Conservation (phyloP, 805 yeast species). For the Teunomyces gatunensis region DNA sequence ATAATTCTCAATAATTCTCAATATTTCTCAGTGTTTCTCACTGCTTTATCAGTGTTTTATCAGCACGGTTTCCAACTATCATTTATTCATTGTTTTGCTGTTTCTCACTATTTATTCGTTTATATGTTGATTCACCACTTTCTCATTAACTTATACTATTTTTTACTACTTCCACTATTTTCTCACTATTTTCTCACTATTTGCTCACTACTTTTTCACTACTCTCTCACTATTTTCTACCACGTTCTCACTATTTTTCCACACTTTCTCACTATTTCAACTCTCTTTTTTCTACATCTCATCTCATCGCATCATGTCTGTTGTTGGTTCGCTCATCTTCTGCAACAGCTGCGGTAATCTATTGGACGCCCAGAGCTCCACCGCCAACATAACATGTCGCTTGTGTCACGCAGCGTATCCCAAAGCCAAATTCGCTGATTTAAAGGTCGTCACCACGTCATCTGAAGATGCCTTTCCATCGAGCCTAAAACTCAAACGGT, state of each 20-base stretch:
- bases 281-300: not conserved
- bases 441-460: constrained; percentile 84
- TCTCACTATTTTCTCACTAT: not conserved
- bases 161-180: no score
- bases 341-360: constrained; percentile 92
- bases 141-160: no score
- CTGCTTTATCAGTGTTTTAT: no score
- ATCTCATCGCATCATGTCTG: constrained; percentile 60
- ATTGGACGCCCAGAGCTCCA: constrained; percentile 60
- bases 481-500: constrained; percentile 69
- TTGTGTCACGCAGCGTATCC: constrained; percentile 45
- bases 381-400: constrained; percentile 53
- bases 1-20: no score
- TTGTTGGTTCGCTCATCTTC: constrained; percentile 91
- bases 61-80: no score
- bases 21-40: no score
- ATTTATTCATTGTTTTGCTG: no score
- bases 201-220: not conserved
- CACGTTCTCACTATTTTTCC: not conserved
- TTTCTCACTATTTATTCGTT: no score
- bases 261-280: not conserved
- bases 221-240: not conserved
- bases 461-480: constrained; percentile 96
- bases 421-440: constrained; percentile 59
- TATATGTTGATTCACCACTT: no score